phyloP scores from a whole-genome alignment of 331 rosid genomes.

The Arachis monticola region DNA sequence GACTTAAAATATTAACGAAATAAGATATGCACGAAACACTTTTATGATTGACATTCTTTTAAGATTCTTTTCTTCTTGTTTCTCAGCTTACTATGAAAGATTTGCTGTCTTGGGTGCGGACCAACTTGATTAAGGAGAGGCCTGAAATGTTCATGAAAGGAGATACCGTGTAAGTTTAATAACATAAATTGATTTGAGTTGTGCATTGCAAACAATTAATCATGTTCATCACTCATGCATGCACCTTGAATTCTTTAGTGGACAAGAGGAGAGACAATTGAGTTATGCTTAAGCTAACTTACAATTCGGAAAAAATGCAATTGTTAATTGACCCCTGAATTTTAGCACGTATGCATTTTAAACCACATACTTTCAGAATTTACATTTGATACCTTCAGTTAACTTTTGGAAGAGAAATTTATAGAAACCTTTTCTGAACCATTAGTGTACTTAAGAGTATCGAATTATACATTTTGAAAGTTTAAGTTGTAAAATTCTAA shows the following conservation, averaged over 20 bases:
- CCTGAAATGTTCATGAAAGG: constrained; percentile 99
- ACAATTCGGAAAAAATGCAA: background rate
- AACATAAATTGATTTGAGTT: background rate
- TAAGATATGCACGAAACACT: background rate
- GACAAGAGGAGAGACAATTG: background rate
- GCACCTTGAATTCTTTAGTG: background rate
- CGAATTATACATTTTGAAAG: too few species aligned
- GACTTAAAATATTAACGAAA: background rate
- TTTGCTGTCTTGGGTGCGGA: constrained; percentile 83
- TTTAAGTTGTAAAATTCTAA: too few species aligned
- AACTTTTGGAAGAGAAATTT: too few species aligned
- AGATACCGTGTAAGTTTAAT: constrained; percentile 81
- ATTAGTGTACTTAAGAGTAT: too few species aligned
- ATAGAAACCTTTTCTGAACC: too few species aligned
- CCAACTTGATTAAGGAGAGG: constrained; percentile 90
- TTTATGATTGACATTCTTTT: constrained; percentile 3
- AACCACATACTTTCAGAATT: too few species aligned
- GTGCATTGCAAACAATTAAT: constrained; percentile 23
- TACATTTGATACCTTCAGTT: too few species aligned
- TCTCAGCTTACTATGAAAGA: constrained; percentile 80
- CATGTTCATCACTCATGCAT: constrained; percentile 2
- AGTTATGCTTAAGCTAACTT: constrained; percentile 31
- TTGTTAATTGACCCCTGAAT: too few species aligned
- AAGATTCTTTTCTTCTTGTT: constrained; percentile 25
- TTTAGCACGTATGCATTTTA: too few species aligned